Conservation (phyloP, 169 alveolate genomes). For the Miamiensis avidus region DNA sequence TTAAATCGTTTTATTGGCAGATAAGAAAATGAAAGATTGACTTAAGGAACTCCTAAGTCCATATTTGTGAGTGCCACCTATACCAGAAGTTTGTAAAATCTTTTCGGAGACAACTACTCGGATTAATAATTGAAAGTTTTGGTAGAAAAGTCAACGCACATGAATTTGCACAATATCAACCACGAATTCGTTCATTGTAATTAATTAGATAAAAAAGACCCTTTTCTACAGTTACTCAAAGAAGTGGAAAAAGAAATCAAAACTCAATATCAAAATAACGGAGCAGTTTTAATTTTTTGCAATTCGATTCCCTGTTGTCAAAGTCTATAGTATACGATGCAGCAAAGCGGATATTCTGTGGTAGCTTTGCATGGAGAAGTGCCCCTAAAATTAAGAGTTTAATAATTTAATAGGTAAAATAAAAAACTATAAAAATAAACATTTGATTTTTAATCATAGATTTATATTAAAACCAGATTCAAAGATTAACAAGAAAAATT, state of each 20-base stretch:
- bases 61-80: conserved; percentile 42
- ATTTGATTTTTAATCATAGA: too few species aligned
- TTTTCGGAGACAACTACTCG: not conserved
- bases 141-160: conserved; percentile 65
- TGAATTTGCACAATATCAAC: conserved; percentile 62
- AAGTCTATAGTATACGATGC: conserved; percentile 51
- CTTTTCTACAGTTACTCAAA: conserved; percentile 39
- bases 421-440: not conserved
- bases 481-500: conserved; percentile 53
- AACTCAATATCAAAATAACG: conserved; percentile 39
- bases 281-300: conserved; percentile 68
- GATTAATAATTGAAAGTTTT: conserved; percentile 28
- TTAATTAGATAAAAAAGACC: conserved; percentile 62
- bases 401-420: conserved; percentile 34
- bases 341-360: conserved; percentile 44
- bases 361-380: conserved; percentile 72
- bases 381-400: conserved; percentile 52
- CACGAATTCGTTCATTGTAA: conserved; percentile 73
- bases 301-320: conserved; percentile 66
- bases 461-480: too few species aligned
- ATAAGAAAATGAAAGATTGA: conserved; percentile 13
- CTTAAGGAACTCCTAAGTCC: not conserved
- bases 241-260: conserved; percentile 35
- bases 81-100: conserved; percentile 4
- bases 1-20: not conserved